Evolutionary conservation across 805 yeast species (phyloP).

Genomic region (Osmozyma mogii): DNA sequence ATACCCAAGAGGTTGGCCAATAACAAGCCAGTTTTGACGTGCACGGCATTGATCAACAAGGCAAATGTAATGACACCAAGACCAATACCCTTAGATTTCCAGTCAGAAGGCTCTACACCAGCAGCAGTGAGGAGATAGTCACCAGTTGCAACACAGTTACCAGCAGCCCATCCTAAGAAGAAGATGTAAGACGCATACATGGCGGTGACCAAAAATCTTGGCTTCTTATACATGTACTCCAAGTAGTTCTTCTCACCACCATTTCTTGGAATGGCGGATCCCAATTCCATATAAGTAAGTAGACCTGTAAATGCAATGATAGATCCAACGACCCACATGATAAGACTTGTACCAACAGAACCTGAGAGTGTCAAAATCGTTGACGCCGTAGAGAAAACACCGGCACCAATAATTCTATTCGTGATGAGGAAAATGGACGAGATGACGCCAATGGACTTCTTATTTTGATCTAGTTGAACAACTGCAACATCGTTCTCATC

Average conservation of each 20-base stretch:
- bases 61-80: slow-evolving; percentile 67
- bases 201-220: slow-evolving; percentile 54
- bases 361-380: slow-evolving; percentile 35
- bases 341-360: slow-evolving; percentile 62
- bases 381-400: slow-evolving; percentile 15
- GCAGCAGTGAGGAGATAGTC: slow-evolving; percentile 73
- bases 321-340: slow-evolving; percentile 72
- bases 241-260: slow-evolving; percentile 84
- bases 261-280: slow-evolving; percentile 66
- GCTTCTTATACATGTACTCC: slow-evolving; percentile 62
- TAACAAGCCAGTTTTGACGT: slow-evolving; percentile 58
- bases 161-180: slow-evolving; percentile 79
- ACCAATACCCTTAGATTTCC: slow-evolving; percentile 76
- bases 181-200: slow-evolving; percentile 62
- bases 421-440: slow-evolving; percentile 28
- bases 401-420: slow-evolving; percentile 16
- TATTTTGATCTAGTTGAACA: slow-evolving; percentile 35
- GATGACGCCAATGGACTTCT: slow-evolving; percentile 36
- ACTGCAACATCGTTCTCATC: slow-evolving; percentile 13
- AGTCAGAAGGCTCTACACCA: slow-evolving; percentile 53
- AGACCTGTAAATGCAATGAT: slow-evolving; percentile 44
- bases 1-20: slow-evolving; percentile 59
- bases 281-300: slow-evolving; percentile 69
- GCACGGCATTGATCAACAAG: slow-evolving; percentile 51
- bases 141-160: slow-evolving; percentile 75